Conservation (phyloP, 768 basidiomycete species). For the Collybiopsis confluens region DNA sequence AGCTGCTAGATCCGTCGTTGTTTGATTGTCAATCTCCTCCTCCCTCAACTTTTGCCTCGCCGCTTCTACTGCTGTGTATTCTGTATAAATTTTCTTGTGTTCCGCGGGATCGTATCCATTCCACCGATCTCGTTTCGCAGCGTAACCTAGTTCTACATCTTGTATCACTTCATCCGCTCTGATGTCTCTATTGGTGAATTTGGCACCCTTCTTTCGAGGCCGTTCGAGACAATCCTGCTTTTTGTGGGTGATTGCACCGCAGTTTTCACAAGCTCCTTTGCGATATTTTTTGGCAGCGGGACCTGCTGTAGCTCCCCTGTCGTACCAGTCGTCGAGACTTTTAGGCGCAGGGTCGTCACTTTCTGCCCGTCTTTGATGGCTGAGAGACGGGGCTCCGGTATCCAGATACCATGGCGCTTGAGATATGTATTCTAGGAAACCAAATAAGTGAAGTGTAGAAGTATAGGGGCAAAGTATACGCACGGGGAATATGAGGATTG, state of each 20-base stretch:
- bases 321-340: constrained; percentile 90
- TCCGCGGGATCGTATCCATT: constrained; percentile 93
- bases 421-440: constrained; percentile 85
- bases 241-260: constrained; percentile 94
- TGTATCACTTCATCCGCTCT: constrained; percentile 89
- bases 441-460: constrained; percentile 5
- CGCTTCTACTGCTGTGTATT: constrained; percentile 89
- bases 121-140: constrained; percentile 96
- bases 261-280: constrained; percentile 98
- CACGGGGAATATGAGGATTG: constrained; percentile 99
- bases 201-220: constrained; percentile 94
- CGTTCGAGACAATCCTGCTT: constrained; percentile 91
- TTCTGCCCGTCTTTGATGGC: constrained; percentile 81
- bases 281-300: constrained; percentile 96
- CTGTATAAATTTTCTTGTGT: constrained; percentile 85
- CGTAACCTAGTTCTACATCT: constrained; percentile 73
- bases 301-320: constrained; percentile 77
- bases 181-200: constrained; percentile 85
- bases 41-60: constrained; percentile 88
- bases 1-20: constrained; percentile 84
- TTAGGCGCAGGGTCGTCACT: constrained; percentile 53
- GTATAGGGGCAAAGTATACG: constrained; percentile 11
- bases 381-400: constrained; percentile 88
- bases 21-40: constrained; percentile 97
- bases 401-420: constrained; percentile 99